These are phyloP conservation scores for Themeda triandra DNA, from an alignment of 176 grass and related monocot genomes.

Conservation along the genomic window DNA sequence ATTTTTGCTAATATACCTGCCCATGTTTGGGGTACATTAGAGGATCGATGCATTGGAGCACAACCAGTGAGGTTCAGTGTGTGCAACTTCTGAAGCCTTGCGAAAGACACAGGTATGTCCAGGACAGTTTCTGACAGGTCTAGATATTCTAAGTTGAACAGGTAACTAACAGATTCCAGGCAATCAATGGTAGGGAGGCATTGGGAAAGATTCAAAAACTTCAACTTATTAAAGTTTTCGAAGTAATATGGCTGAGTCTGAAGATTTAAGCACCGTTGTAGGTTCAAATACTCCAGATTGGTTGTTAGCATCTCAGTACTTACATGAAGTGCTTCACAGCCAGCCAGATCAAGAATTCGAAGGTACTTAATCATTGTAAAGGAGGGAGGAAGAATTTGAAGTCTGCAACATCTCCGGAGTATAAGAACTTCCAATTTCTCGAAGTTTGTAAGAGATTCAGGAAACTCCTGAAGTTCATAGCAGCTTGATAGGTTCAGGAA, in stretches of 20 bases:
- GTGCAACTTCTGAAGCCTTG: constrained; percentile 32
- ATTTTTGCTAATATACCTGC: background rate
- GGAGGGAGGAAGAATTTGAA: constrained; percentile 14
- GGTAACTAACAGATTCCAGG: background rate
- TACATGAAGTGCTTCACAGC: constrained; percentile 30
- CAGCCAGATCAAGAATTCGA: constrained; percentile 12
- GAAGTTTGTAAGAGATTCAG: constrained; percentile 20
- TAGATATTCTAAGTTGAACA: constrained; percentile 32
- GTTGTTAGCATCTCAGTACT: background rate
- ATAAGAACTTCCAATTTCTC: constrained; percentile 11
- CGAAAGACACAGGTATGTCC: constrained; percentile 3
- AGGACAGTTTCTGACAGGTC: constrained; percentile 14
- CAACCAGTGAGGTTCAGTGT: constrained; percentile 26
- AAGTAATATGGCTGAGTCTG: constrained; percentile 7
- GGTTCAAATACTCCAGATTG: constrained; percentile 28
- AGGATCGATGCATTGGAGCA: background rate
- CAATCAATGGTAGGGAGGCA: background rate
- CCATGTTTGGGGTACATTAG: background rate
- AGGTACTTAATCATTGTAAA: constrained; percentile 14
- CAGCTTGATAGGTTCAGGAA: constrained; percentile 32
- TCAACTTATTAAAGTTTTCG: constrained; percentile 15
- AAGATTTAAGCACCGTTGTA: constrained; percentile 1
- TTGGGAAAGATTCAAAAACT: constrained; percentile 30
- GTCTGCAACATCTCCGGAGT: constrained; percentile 20
- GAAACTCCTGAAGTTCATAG: constrained; percentile 24